Conservation (phyloP, 1,139 yeast species). For the Protomyces pachydermus region DNA sequence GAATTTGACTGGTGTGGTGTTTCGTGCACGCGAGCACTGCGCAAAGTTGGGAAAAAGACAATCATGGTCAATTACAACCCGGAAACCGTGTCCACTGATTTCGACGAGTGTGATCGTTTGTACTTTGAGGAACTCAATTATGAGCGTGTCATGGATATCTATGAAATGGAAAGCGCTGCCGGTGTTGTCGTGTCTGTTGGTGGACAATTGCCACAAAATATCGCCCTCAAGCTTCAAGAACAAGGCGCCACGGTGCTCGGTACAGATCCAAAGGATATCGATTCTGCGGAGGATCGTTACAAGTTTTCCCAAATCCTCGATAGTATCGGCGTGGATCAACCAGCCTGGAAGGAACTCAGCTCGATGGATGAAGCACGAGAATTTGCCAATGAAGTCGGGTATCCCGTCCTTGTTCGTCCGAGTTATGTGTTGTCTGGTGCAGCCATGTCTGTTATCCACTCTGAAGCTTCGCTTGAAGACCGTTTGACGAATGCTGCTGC, state of each 20-base stretch:
- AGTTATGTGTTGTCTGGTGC: slow-evolving; percentile 97
- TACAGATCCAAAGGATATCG: slow-evolving; percentile 91
- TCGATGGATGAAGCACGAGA: slow-evolving; percentile 76
- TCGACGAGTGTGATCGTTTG: slow-evolving; percentile 94
- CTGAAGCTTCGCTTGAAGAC: slow-evolving; percentile 68
- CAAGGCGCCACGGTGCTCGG: slow-evolving; percentile 86
- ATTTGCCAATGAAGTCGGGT: slow-evolving; percentile 82
- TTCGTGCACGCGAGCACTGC: slow-evolving; percentile 87
- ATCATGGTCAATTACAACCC: slow-evolving; percentile 97
- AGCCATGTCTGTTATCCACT: slow-evolving; percentile 90
- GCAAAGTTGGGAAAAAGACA: slow-evolving; percentile 81
- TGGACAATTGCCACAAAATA: slow-evolving; percentile 96
- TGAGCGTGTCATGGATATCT: slow-evolving; percentile 96
- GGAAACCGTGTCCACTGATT: slow-evolving; percentile 96
- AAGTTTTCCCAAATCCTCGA: slow-evolving; percentile 93
- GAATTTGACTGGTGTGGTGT: slow-evolving; percentile 99
- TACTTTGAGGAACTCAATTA: slow-evolving; percentile 92
- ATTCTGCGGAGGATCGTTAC: slow-evolving; percentile 96
- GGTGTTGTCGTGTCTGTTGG: slow-evolving; percentile 97
- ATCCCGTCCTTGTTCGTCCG: slow-evolving; percentile 96
- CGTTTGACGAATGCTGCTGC: slow-evolving; percentile 83
- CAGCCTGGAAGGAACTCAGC: slow-evolving; percentile 93
- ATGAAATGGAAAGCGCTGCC: slow-evolving; percentile 79
- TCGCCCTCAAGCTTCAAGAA: slow-evolving; percentile 77
- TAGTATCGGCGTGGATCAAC: slow-evolving; percentile 88